Conservation (phyloP, 2,329 filamentous ascomycete genomes). For the Aspergillus caelatus region DNA sequence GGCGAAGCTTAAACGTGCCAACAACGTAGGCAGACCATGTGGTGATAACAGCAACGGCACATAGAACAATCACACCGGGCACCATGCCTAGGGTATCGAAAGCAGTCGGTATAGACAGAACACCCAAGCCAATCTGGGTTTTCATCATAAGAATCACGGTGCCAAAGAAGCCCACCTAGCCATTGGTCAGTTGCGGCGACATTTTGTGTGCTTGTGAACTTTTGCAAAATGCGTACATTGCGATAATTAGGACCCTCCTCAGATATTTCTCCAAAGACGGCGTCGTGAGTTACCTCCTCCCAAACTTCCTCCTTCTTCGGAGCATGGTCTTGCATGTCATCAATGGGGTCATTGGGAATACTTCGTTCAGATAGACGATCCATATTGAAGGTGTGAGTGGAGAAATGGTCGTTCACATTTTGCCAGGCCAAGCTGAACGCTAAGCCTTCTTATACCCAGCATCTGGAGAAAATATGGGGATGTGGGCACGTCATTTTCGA, state of each 20-base stretch:
- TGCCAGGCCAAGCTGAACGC: neutral
- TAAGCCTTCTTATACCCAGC: neutral
- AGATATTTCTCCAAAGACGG: slow-evolving; percentile 38
- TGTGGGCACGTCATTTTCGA: neutral
- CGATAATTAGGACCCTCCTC: slow-evolving; percentile 34
- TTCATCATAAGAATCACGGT: slow-evolving; percentile 44
- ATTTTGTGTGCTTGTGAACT: too few species aligned
- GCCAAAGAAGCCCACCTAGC: slow-evolving; percentile 46
- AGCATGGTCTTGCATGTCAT: neutral
- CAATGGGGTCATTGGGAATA: neutral
- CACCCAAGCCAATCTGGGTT: neutral
- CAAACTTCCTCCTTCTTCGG: neutral
- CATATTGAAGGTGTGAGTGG: neutral
- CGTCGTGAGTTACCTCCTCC: slow-evolving; percentile 19
- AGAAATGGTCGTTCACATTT: neutral
- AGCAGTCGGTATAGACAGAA: neutral
- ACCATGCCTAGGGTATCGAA: neutral
- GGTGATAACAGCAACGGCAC: neutral
- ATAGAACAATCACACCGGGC: neutral
- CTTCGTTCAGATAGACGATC: neutral
- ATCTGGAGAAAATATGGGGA: neutral
- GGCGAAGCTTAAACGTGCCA: neutral
- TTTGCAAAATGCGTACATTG: slow-evolving; percentile 19
- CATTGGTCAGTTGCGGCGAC: neutral
- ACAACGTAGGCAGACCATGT: neutral